These are phyloP conservation scores for Aspergillus tamarii DNA, from an alignment of 2,329 filamentous ascomycete species.

Conservation along the genomic window DNA sequence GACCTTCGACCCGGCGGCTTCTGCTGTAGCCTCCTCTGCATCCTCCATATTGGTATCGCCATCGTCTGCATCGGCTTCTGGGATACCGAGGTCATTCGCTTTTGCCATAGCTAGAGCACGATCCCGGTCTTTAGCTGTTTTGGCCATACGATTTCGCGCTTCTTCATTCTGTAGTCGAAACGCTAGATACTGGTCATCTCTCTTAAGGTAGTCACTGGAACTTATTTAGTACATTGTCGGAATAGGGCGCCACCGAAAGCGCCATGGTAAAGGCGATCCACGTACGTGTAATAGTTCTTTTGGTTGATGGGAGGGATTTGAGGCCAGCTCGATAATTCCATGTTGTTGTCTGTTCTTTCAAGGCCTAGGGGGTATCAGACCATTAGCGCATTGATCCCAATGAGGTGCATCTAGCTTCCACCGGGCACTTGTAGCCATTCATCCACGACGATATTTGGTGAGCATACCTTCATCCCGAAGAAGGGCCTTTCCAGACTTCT, in stretches of 20 bases:
- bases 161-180: slow-evolving; percentile 87
- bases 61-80: slow-evolving; percentile 47
- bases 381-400: slow-evolving; percentile 13
- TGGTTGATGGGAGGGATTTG: slow-evolving; percentile 94
- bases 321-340: slow-evolving; percentile 94
- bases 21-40: slow-evolving; percentile 56
- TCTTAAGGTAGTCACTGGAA: slow-evolving; percentile 89
- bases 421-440: background rate
- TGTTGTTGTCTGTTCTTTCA: slow-evolving; percentile 96
- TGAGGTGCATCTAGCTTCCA: background rate
- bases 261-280: slow-evolving; percentile 17
- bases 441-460: background rate
- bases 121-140: slow-evolving; percentile 84
- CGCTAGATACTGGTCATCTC: slow-evolving; percentile 93
- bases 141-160: slow-evolving; percentile 78
- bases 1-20: slow-evolving; percentile 80
- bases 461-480: slow-evolving; percentile 60
- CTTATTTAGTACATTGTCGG: background rate
- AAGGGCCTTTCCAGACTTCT: slow-evolving; percentile 66
- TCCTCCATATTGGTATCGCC: slow-evolving; percentile 62
- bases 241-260: background rate
- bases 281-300: slow-evolving; percentile 98
- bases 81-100: slow-evolving; percentile 65
- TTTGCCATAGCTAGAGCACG: slow-evolving; percentile 77
- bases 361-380: slow-evolving; percentile 64